Conservation (phyloP, 1,139 yeast species). For the Pichia sp. region DNA sequence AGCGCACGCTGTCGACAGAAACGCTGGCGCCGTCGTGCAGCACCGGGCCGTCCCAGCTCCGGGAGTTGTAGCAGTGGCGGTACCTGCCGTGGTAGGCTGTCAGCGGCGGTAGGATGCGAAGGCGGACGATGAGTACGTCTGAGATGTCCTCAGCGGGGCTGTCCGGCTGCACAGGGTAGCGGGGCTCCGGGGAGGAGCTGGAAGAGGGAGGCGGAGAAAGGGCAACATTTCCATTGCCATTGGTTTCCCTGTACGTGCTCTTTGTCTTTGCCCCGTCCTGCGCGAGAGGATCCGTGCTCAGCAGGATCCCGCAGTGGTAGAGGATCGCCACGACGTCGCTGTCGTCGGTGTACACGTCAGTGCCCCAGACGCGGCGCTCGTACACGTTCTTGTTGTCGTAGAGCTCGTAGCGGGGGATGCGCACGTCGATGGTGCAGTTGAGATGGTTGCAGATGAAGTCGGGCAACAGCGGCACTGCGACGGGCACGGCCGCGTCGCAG, state of each 20-base stretch:
- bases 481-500: conserved; percentile 17
- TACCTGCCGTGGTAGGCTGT: conserved; percentile 56
- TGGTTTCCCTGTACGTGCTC: too few relatives aligned
- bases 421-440: conserved; percentile 58
- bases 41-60: conserved; percentile 52
- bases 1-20: conserved; percentile 52
- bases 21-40: conserved; percentile 67
- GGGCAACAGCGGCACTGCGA: conserved; percentile 38
- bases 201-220: neutral
- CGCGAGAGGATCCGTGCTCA: conserved; percentile 23
- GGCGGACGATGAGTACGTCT: conserved; percentile 63
- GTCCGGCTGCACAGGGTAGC: conserved; percentile 5
- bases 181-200: neutral
- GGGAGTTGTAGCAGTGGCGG: conserved; percentile 65
- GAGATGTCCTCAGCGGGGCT: conserved; percentile 15
- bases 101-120: conserved; percentile 67
- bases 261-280: too few relatives aligned
- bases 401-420: conserved; percentile 48
- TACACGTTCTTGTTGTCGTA: conserved; percentile 37
- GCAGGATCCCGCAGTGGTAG: conserved; percentile 66
- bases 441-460: conserved; percentile 46
- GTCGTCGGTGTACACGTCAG: conserved; percentile 89
- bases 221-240: neutral
- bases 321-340: conserved; percentile 75
- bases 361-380: conserved; percentile 80